Evolutionary conservation across 2,329 filamentous ascomycete genomes (phyloP).

Genomic region (Alternaria solani): DNA sequence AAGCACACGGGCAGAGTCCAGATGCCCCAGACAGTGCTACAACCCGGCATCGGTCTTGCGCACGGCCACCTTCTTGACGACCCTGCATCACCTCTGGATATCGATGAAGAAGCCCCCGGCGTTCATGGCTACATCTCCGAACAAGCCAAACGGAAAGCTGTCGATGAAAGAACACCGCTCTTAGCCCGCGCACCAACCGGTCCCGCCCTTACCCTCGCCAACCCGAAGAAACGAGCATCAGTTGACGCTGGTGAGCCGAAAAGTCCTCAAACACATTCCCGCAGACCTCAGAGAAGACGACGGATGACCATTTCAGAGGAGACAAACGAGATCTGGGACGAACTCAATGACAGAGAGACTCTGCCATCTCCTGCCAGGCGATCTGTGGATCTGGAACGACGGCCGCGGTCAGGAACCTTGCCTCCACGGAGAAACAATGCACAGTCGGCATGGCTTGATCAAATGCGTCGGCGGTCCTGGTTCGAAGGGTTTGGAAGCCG

Average conservation of each 20-base stretch:
- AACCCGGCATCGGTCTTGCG: slow-evolving; percentile 83
- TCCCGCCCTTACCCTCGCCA: slow-evolving; percentile 34
- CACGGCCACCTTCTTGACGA: slow-evolving; percentile 71
- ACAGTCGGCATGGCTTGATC: slow-evolving; percentile 44
- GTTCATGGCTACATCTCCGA: slow-evolving; percentile 36
- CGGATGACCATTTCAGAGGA: slow-evolving; percentile 68
- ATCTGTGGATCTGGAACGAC: slow-evolving; percentile 42
- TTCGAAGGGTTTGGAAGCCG: slow-evolving; percentile 41
- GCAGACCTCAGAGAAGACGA: slow-evolving; percentile 40
- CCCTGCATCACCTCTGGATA: slow-evolving; percentile 35
- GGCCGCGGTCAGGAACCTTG: slow-evolving; percentile 46
- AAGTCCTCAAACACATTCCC: slow-evolving; percentile 33
- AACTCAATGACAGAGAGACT: slow-evolving; percentile 72
- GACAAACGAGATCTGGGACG: slow-evolving; percentile 84
- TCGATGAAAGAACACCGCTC: slow-evolving; percentile 49
- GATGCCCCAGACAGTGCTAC: slow-evolving; percentile 70
- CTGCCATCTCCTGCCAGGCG: slow-evolving; percentile 39
- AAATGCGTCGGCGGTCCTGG: slow-evolving; percentile 49
- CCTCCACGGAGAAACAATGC: slow-evolving; percentile 38
- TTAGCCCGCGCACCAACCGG: slow-evolving; percentile 46
- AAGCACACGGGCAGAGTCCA: slow-evolving; percentile 49
- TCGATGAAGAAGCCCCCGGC: slow-evolving; percentile 42
- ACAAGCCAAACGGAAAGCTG: slow-evolving; percentile 35
- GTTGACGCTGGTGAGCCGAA: slow-evolving; percentile 24
- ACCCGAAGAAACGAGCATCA: slow-evolving; percentile 38